phyloP scores from a whole-genome alignment of 2,329 filamentous ascomycete genomes.

The Xylariaceae sp. region DNA sequence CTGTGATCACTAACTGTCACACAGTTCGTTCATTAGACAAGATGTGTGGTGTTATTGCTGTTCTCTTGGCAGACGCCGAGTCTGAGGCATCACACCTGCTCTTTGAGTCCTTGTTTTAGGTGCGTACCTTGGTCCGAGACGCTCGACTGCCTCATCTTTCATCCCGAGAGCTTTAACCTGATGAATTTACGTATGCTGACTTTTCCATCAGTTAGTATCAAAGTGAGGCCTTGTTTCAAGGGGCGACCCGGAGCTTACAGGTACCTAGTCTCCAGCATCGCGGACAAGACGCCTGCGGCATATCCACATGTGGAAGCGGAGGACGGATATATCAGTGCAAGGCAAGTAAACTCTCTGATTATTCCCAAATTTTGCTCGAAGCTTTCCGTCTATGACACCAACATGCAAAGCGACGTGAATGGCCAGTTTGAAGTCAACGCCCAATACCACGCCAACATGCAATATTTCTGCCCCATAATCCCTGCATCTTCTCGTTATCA shows the following conservation, averaged over 20 bases:
- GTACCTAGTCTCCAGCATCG: slow-evolving; percentile 41
- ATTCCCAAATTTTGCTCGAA: neutral
- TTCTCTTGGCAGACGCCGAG: slow-evolving; percentile 18
- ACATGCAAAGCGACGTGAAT: no score
- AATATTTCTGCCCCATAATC: no score
- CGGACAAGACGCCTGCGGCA: slow-evolving; percentile 50
- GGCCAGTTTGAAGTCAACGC: no score
- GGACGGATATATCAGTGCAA: slow-evolving; percentile 72
- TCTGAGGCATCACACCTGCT: slow-evolving; percentile 15
- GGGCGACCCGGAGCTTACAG: no score
- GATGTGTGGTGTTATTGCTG: slow-evolving; percentile 18
- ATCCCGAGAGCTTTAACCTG: no score
- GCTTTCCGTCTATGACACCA: neutral
- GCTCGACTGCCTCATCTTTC: no score
- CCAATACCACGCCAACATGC: no score
- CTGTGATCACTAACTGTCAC: slow-evolving; percentile 1
- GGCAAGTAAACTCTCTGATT: slow-evolving; percentile 32
- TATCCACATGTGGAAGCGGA: slow-evolving; percentile 68
- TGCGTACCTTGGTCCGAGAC: no score
- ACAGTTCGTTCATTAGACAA: neutral
- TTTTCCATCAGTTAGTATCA: no score
- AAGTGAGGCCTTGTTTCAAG: no score
- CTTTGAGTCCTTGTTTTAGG: slow-evolving; percentile 19
- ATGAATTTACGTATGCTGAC: no score
- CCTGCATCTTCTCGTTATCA: no score